These are phyloP conservation scores for Penicillium coffeae DNA, from an alignment of 495 filamentous ascomycete genomes.

Conservation along the genomic window DNA sequence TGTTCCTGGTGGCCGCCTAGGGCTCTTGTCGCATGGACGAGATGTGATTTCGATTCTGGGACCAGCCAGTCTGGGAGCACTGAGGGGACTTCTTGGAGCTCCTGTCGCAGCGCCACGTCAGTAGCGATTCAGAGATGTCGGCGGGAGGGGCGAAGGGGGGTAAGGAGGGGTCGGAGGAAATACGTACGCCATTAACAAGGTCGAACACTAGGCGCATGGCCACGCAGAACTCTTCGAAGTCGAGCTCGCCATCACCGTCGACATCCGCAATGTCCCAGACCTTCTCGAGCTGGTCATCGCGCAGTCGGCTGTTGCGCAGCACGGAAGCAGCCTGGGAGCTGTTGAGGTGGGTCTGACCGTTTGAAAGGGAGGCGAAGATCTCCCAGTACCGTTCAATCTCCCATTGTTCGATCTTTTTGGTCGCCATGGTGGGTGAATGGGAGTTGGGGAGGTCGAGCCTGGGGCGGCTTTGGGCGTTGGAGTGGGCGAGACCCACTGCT, in stretches of 20 bases:
- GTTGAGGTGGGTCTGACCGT: slow-evolving; percentile 78
- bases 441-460: slow-evolving; percentile 10
- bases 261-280: slow-evolving; percentile 98
- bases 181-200: slow-evolving; percentile 84
- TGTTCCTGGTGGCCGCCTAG: slow-evolving; percentile 68
- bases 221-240: slow-evolving; percentile 99
- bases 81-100: slow-evolving; percentile 78
- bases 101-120: slow-evolving; percentile 44
- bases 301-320: slow-evolving; percentile 89
- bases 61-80: slow-evolving; percentile 92
- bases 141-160: background rate
- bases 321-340: slow-evolving; percentile 90
- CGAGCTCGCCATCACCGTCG: slow-evolving; percentile 90
- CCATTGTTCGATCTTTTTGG: slow-evolving; percentile 83
- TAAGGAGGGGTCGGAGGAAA: background rate
- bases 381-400: slow-evolving; percentile 99
- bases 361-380: slow-evolving; percentile 81
- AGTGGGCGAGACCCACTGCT: slow-evolving; percentile 1
- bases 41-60: slow-evolving; percentile 92
- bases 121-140: background rate
- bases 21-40: slow-evolving; percentile 84
- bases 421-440: slow-evolving; percentile 54
- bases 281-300: slow-evolving; percentile 90
- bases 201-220: slow-evolving; percentile 98
- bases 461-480: slow-evolving; percentile 10